Evolutionary conservation across 352 stramenopile species (phyloP).

Genomic region (Phytopythium mirpurense): DNA sequence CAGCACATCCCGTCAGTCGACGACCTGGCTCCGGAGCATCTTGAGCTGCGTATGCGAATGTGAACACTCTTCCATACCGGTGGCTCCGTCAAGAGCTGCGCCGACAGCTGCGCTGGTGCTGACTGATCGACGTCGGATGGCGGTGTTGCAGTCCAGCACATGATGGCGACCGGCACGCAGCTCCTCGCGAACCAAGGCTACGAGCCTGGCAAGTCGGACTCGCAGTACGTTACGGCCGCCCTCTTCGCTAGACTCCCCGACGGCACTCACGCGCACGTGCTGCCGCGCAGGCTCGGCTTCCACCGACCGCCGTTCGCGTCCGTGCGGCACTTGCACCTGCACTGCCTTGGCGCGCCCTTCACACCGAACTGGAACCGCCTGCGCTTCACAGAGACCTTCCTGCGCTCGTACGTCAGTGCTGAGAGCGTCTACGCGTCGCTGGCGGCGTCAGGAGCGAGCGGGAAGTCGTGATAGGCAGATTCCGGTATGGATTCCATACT

Average conservation of each 20-base stretch:
- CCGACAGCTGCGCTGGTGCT: background rate
- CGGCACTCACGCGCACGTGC: background rate
- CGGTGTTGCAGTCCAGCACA: conserved; percentile 51
- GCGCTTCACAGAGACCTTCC: conserved; percentile 44
- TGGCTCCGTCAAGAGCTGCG: background rate
- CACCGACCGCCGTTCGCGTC: conserved; percentile 66
- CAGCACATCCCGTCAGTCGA: conserved; percentile 55
- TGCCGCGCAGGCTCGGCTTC: conserved; percentile 50
- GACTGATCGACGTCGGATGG: background rate
- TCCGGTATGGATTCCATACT: too few species aligned
- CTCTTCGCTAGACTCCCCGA: background rate
- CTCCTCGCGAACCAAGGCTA: conserved; percentile 44
- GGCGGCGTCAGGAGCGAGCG: background rate
- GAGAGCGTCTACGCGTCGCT: conserved; percentile 33
- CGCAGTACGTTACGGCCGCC: conserved; percentile 16
- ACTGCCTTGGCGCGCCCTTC: conserved; percentile 66
- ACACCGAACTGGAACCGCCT: conserved; percentile 54
- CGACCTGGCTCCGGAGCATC: conserved; percentile 33
- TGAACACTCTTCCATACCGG: background rate
- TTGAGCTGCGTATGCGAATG: conserved; percentile 30
- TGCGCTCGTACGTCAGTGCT: conserved; percentile 55
- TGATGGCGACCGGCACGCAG: conserved; percentile 46
- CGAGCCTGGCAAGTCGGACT: conserved; percentile 15
- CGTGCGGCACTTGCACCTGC: conserved; percentile 65
- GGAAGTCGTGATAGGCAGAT: background rate